Base-by-base conservation (phyloP, 2,329 filamentous ascomycete species). In the Neopestalotiopsis sp. region DNA sequence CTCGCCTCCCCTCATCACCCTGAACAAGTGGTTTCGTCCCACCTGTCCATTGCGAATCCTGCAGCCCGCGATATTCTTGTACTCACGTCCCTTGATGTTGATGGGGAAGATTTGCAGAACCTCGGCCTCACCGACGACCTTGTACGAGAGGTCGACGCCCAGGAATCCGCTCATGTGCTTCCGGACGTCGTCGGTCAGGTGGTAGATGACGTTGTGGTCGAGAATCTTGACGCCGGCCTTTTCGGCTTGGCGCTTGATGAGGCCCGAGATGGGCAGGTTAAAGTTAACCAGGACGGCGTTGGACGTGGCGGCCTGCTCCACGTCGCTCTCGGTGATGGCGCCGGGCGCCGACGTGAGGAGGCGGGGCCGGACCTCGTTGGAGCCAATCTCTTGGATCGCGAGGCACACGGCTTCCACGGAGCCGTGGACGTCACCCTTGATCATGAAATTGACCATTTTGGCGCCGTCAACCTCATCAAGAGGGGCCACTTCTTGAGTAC, bases 351-450 rank as follows among this genome's bases (percentile, higher is more conserved):
- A 91, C 28, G 92, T 90, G 45, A 99, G 88, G 69, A 99, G 86
- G 68, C 90, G 89, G 14, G 95, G 88, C 40, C 86, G 88, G 53
- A 98, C 91, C 78, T 98, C 94, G 74, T 94, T 90, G 81, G 92
- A 97, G 71, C 95, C 94, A 71, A 98, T 86, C 69, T 91, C 89
- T 70, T 90, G 84, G 69, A 99, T 87, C 9, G 92, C 91, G 63
- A 93, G 91, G 70, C 91, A 86, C 2, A 98, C 92, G 2, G 96
- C 96, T 83, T 99, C 96, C 0, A 95, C 94, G 0, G 95, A 98
- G 49, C 96, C 96, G 70, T 92, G 93, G 20, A 98, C 96, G 75
- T 99, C 96, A 67, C 91, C 95, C 81, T 97, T 97, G 82, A 99
- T 86, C 69, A 96, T 89, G 80, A 98, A 96, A 74, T 92, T 92